Base-by-base conservation (phyloP, 345 rosid species). In the Corchorus capsularis region DNA sequence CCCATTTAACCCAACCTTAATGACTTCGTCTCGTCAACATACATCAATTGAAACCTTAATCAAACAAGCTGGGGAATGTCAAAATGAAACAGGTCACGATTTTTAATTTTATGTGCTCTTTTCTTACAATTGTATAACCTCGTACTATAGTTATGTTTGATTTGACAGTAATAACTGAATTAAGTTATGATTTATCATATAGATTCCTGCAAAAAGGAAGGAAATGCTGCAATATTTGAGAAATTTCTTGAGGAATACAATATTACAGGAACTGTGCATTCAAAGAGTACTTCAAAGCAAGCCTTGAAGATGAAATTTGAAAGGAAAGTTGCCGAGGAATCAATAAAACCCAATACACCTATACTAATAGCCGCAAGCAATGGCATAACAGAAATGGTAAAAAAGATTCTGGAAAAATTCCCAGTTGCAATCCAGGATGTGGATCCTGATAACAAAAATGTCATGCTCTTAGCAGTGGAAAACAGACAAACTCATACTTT, bases 381-480 rank as follows among this genome's bases (percentile, higher is more conserved):
- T 60, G 75, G 75, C 16, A 53, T 61, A 0, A 69, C 63, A 4
- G 75, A 74, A 61, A 69, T 69, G 56, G 75, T 79, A 39, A 75
- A 69, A 39, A 61, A 16, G 60, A 74, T 74, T 3, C 27, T 66
- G 10, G n/a, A 74, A 1, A 3, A n/a, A 17, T 79, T 50, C 32
- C 82, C 82, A 0, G 72, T 74, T 11, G 71, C 82, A 15, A 43
- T 60, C 17, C 72, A 60, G 34, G 78, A 74, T 34, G 20, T 6
- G 53, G 56, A 73, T 39, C 13, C 53, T 0, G 77, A 68, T 8
- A 69, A 35, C 5, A 52, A 73, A 37, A 75, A 75, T 53, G 10
- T 72, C 6, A 45, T 77, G 83, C 71, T 84, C 2, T 67, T 88
- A 47, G 87, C 92, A 2, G 88, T 86, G 32, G 89, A 86, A 81